Base-by-base conservation (phyloP, 352 stramenopile species). In the Blastocystis hominis region DNA sequence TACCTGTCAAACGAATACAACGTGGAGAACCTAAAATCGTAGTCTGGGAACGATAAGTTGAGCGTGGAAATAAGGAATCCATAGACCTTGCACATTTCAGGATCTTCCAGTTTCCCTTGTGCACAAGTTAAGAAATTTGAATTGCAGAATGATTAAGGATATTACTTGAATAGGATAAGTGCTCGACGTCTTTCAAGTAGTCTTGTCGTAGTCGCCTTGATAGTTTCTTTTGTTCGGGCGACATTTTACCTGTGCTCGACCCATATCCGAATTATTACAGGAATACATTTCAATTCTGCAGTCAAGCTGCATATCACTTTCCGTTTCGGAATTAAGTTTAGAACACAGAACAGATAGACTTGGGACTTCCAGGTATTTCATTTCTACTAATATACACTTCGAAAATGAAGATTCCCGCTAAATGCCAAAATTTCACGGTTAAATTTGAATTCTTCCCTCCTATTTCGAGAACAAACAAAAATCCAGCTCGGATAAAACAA, bases 51-150 rank as follows among this genome's bases (percentile, higher is more conserved):
- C 69, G 91, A 94, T 40, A 92, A 92, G 90, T 96, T 96, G 92
- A 96, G 94, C 20, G 93, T 96, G 42, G 93, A 94, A 86, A 96
- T 96, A 70, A 96, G 90, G 78, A 94, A 95, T 80, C 95, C 95
- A 4, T 95, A 90, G 78, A 95, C 90, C 87, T 96, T 96, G 64
- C 93, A 90, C 63, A 92, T 95, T 84, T 92, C 89, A 0, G 92
- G 89, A 15, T 93, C 90, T 1, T 92, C 90, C 59, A 95, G 90
- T n/a, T 91, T 91, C 0, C 93, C 93, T 40, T 84, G 24, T 84
- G 46, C 72, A 54, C 3, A 2, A 84, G 59, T 34, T 54, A 84
- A 53, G 72, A 53, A 36, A 66, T 17, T 36, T 44, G 10, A 59
- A 59, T n/a, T 59, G 50, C 50, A 13, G n/a, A 59, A 13, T 30